Percentiles rank a stretch among this genome's conserved stretches.
Evolutionary conservation across 2,329 filamentous ascomycete species (phyloP).

Genomic region (Clathrospora elynae): DNA sequence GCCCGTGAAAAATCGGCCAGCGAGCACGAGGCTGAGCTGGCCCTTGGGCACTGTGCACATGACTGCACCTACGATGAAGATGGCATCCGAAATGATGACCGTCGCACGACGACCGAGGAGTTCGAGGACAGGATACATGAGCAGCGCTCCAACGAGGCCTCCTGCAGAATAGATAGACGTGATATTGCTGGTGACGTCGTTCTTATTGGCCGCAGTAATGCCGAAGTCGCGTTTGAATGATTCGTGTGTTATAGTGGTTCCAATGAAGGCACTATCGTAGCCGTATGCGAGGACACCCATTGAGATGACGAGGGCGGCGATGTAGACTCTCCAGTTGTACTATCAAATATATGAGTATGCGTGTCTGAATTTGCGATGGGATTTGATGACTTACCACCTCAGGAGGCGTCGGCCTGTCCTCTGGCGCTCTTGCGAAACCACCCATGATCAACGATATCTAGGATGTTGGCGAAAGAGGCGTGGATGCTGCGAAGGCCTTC

Average conservation of each 20-base stretch:
- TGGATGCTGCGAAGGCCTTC: constrained; percentile 6
- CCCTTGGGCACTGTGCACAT: constrained; percentile 47
- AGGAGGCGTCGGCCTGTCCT: constrained; percentile 61
- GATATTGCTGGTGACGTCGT: constrained; percentile 55
- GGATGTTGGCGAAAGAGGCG: not conserved
- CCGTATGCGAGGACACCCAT: constrained; percentile 53
- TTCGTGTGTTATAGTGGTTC: constrained; percentile 58
- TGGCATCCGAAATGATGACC: constrained; percentile 53
- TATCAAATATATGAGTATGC: constrained; percentile 11
- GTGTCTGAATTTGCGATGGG: not conserved
- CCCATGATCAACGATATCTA: constrained; percentile 33
- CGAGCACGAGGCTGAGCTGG: constrained; percentile 50
- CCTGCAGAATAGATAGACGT: constrained; percentile 57
- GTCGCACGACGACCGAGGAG: constrained; percentile 58
- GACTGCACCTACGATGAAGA: constrained; percentile 52
- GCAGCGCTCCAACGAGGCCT: constrained; percentile 59
- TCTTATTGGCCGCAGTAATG: constrained; percentile 38
- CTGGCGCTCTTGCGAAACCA: constrained; percentile 55
- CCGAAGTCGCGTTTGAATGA: constrained; percentile 56
- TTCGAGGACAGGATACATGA: constrained; percentile 53
- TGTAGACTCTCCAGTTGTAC: constrained; percentile 60
- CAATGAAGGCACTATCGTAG: constrained; percentile 61
- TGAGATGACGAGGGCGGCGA: constrained; percentile 55
- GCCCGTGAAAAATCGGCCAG: constrained; percentile 49
- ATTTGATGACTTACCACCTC: constrained; percentile 50